Conservation (phyloP, 805 yeast genomes). For the Candida glaebosa region DNA sequence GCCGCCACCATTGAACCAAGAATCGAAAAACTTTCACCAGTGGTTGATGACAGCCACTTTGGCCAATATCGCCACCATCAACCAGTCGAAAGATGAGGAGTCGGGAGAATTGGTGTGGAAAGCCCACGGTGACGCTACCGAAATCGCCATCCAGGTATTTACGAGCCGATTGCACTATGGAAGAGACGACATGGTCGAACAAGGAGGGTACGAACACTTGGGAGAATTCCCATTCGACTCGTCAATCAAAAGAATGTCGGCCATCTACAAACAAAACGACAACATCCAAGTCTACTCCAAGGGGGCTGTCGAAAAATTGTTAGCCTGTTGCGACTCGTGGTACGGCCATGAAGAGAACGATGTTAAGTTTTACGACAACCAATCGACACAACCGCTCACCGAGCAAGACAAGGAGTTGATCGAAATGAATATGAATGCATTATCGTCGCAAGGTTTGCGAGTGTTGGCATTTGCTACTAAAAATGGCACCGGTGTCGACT, state of each 20-base stretch:
- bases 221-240: conserved; percentile 77
- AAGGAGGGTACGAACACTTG: conserved; percentile 37
- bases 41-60: conserved; percentile 36
- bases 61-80: conserved; percentile 40
- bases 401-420: conserved; percentile 39
- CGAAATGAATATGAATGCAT: conserved; percentile 52
- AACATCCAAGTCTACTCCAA: conserved; percentile 45
- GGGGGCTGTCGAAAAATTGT: conserved; percentile 74
- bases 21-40: conserved; percentile 16
- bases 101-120: conserved; percentile 33
- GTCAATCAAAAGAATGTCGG: conserved; percentile 68
- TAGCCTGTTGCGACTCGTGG: conserved; percentile 56
- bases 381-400: conserved; percentile 27
- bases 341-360: conserved; percentile 31
- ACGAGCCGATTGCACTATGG: conserved; percentile 54
- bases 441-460: conserved; percentile 66
- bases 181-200: conserved; percentile 42
- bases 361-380: conserved; percentile 15
- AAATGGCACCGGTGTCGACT: conserved; percentile 15
- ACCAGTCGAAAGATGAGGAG: conserved; percentile 24
- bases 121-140: conserved; percentile 79
- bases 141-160: conserved; percentile 81
- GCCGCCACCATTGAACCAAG: conserved; percentile 16
- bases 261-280: conserved; percentile 40
- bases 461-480: conserved; percentile 68